Conservation (phyloP, 2,329 filamentous ascomycete species). For the Pseudogymnoascus sp. region DNA sequence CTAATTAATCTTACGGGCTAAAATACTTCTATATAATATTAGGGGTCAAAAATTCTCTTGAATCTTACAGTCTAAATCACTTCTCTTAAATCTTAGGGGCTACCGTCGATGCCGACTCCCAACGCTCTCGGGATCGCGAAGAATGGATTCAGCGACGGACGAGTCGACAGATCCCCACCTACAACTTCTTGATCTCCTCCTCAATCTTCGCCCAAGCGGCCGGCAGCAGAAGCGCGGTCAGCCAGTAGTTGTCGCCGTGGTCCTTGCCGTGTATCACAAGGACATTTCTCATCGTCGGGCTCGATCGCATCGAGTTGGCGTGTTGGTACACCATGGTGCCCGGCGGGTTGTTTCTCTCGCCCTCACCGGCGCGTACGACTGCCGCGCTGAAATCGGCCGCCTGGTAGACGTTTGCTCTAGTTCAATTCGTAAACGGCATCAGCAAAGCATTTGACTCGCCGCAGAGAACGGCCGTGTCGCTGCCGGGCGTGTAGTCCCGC, state of each 20-base stretch:
- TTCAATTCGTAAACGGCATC: conserved; percentile 34
- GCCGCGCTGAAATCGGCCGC: conserved; percentile 30
- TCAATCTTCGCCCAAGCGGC: conserved; percentile 21
- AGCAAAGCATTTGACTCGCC: conserved; percentile 28
- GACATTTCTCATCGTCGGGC: conserved; percentile 11
- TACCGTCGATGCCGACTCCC: too few relatives aligned
- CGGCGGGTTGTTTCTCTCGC: neutral
- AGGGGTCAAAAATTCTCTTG: too few relatives aligned
- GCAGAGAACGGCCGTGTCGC: conserved; percentile 24
- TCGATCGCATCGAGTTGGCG: neutral
- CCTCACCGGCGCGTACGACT: neutral
- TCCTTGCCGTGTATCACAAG: conserved; percentile 27
- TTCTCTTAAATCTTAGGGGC: too few relatives aligned
- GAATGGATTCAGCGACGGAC: neutral
- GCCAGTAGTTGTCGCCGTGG: conserved; percentile 26
- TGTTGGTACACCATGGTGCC: conserved; percentile 14
- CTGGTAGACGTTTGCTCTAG: conserved; percentile 29
- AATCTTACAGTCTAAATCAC: too few relatives aligned
- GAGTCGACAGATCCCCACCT: neutral
- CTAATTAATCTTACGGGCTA: too few relatives aligned
- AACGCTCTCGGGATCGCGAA: neutral
- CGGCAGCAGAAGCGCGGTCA: conserved; percentile 18
- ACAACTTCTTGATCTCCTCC: neutral
- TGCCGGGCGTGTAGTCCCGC: conserved; percentile 10
- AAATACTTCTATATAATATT: too few relatives aligned